These are phyloP conservation scores for Exophiala phaeomuriformis DNA, from an alignment of 2,329 filamentous ascomycete genomes.

Conservation along the genomic window DNA sequence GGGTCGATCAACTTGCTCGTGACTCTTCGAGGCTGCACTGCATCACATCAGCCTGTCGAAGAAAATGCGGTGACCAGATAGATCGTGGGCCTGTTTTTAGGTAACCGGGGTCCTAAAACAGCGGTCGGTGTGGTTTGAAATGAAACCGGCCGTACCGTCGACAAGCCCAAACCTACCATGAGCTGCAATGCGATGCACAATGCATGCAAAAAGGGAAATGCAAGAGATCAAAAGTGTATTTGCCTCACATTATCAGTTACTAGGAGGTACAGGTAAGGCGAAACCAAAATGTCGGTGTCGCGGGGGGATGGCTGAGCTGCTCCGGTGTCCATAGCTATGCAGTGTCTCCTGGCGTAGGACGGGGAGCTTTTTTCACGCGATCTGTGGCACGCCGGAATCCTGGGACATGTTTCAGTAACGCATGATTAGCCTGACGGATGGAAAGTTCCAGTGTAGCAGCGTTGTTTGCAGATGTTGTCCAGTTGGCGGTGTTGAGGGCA, in stretches of 20 bases:
- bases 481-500: too few species aligned
- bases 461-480: too few species aligned
- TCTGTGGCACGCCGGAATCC: background rate
- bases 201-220: conserved; percentile 9
- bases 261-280: background rate
- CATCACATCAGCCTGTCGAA: conserved; percentile 14
- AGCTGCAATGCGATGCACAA: conserved; percentile 8
- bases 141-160: background rate
- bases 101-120: background rate
- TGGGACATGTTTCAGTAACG: background rate
- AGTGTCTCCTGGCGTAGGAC: background rate
- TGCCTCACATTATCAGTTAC: conserved; percentile 1
- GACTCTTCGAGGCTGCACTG: background rate
- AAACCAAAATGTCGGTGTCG: conserved; percentile 20
- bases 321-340: background rate
- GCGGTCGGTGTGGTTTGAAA: too few species aligned
- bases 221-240: background rate
- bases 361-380: background rate
- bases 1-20: conserved; percentile 7
- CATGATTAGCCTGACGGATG: background rate
- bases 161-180: conserved; percentile 1
- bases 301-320: background rate
- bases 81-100: conserved; percentile 3
- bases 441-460: too few species aligned
- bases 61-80: conserved; percentile 20